Conservation (phyloP, 2,329 filamentous ascomycete genomes). For the Penicillium sp. region DNA sequence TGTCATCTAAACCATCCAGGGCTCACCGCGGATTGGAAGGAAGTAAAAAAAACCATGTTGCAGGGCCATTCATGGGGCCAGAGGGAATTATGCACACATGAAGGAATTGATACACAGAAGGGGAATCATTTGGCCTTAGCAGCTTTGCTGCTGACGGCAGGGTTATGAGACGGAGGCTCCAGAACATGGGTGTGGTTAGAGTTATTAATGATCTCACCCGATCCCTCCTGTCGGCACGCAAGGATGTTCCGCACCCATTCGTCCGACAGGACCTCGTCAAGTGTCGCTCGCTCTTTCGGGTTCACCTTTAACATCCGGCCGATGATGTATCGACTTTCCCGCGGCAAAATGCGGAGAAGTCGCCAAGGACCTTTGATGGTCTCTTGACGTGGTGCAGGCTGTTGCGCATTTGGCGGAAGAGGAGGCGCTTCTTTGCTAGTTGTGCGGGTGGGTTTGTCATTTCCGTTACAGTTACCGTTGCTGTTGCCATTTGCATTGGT, state of each 20-base stretch:
- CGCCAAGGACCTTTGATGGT: constrained; percentile 91
- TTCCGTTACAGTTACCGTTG: constrained; percentile 6
- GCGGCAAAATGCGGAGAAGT: constrained; percentile 77
- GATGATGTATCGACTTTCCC: constrained; percentile 86
- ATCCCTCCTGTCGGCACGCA: constrained; percentile 76
- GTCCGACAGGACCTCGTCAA: constrained; percentile 82
- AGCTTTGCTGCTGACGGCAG: constrained; percentile 37
- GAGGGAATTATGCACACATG: constrained; percentile 20
- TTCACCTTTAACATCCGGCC: constrained; percentile 89
- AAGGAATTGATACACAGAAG: constrained; percentile 20
- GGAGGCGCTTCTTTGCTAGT: constrained; percentile 43
- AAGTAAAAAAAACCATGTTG: neutral
- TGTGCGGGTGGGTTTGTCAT: constrained; percentile 31
- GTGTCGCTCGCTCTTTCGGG: constrained; percentile 74
- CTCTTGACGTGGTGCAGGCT: constrained; percentile 53
- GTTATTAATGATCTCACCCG: constrained; percentile 68
- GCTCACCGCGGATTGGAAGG: neutral
- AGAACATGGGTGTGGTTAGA: constrained; percentile 80
- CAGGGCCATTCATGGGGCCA: constrained; percentile 1
- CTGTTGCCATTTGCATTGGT: constrained; percentile 11
- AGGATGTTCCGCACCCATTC: constrained; percentile 83
- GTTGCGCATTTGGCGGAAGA: constrained; percentile 29
- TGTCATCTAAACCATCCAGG: constrained; percentile 2
- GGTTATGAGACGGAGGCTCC: constrained; percentile 57
- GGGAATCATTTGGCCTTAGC: constrained; percentile 29